Evolutionary conservation across 31 red algal species (phyloP), one percentile per base, ranked within the genome.

Genomic region (Asparagopsis taxiformis): DNA sequence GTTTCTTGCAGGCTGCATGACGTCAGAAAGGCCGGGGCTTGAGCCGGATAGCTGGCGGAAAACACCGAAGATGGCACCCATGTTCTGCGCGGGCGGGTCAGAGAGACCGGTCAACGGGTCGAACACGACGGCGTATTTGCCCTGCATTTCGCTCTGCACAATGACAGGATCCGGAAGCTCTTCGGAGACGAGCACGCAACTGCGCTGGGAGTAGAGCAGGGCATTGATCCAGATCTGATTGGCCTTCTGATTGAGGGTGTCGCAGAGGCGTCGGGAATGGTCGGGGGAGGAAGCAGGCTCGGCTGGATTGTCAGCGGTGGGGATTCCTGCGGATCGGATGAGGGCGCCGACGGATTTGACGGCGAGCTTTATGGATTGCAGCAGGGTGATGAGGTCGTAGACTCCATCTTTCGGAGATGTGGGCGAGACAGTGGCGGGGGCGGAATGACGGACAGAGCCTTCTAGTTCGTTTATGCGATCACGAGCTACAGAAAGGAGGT

Each of bases 11-110:
- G 94, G 94, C 75, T 97, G 94, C 82, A 97, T 77, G 28, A 93
- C 94, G 70, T 97, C 94, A 30, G 74, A 51, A 21, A 79, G 34
- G 31, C 79, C 79, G 10, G 89, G 89, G 29, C 61, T 82, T 5
- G 39, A 49, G 13, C 72, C 83, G 43, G 70, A 70, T 30, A 97
- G 58, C 70, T 97, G 89, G 41, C 84, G 79, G 74, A 97, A 97
- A 23, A 97, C 74, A 31, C 94, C 94, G 77, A 97, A 97, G 11
- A 97, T 97, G 51, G 89, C 89, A 44, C 94, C 94, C 94, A 89
- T 90, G 56, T 96, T 88, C 69, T 96, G 86, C 39, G 76, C 75
- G 0, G 94, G 94, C 15, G 94, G 94, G 68, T 97, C 69, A 2
- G 94, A 81, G 30, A 88, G 61, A 17, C 94, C 94, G 0, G 94